Conservation (phyloP, 495 filamentous ascomycete genomes). For the Xylaria longipes region DNA sequence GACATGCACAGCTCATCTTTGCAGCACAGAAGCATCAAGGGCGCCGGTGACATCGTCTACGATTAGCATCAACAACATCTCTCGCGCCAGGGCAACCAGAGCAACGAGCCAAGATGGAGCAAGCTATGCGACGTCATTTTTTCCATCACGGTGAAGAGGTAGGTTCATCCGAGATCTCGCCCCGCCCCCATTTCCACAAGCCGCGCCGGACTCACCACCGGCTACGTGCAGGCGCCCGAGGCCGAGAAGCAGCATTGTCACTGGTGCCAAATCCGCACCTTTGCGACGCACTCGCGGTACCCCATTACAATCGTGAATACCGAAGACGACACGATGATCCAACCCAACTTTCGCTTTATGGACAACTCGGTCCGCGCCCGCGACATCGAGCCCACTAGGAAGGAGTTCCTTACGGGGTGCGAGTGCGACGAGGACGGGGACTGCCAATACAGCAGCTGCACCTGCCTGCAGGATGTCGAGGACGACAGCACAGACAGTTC, state of each 20-base stretch:
- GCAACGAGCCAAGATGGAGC: slow-evolving; percentile 43
- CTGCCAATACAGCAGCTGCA: slow-evolving; percentile 57
- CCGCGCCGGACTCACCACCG: background rate
- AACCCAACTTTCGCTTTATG: slow-evolving; percentile 62
- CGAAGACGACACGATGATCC: slow-evolving; percentile 48
- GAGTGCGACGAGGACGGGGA: slow-evolving; percentile 52
- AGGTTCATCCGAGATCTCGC: background rate
- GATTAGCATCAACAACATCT: slow-evolving; percentile 1
- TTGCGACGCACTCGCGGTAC: slow-evolving; percentile 43
- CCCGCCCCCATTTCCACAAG: slow-evolving; percentile 1
- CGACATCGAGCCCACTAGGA: slow-evolving; percentile 53
- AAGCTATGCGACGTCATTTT: slow-evolving; percentile 46
- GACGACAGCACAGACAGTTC: slow-evolving; percentile 40
- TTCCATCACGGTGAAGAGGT: slow-evolving; percentile 49
- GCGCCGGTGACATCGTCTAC: slow-evolving; percentile 5
- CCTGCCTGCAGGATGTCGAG: slow-evolving; percentile 60
- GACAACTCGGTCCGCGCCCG: slow-evolving; percentile 50
- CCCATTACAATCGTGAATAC: slow-evolving; percentile 59
- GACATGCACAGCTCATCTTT: background rate
- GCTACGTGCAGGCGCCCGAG: slow-evolving; percentile 27
- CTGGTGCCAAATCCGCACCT: slow-evolving; percentile 58
- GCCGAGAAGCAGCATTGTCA: slow-evolving; percentile 49
- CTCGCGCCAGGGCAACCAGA: background rate
- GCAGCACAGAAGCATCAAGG: slow-evolving; percentile 1
- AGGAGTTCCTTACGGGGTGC: slow-evolving; percentile 62